phyloP scores from a whole-genome alignment of 148 eudicot species.

The Bassia scoparia region DNA sequence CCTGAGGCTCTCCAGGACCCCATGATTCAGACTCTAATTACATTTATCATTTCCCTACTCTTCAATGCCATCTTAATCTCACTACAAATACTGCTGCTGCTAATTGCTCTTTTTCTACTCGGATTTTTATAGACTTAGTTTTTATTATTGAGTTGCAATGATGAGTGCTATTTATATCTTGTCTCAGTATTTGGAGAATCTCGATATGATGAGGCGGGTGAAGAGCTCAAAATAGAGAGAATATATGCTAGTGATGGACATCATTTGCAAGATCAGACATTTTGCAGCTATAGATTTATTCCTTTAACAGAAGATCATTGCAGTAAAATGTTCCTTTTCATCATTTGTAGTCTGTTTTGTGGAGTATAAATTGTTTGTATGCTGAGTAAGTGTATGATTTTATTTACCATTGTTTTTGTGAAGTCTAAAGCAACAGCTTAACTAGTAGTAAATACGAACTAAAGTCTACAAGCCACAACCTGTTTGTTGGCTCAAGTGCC shows the following conservation, averaged over 20 bases:
- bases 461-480: background rate
- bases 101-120: too few relatives aligned
- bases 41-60: too few relatives aligned
- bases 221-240: constrained; percentile 20
- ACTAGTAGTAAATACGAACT: background rate
- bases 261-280: background rate
- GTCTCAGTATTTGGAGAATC: constrained; percentile 70
- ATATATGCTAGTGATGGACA: background rate
- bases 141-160: too few relatives aligned
- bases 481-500: too few relatives aligned
- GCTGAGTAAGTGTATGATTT: background rate
- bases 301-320: background rate
- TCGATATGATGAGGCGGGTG: constrained; percentile 64
- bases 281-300: background rate
- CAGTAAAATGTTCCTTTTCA: background rate
- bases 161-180: background rate
- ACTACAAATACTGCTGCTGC: too few relatives aligned
- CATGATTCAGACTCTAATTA: constrained; percentile 72
- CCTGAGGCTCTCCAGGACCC: constrained; percentile 99
- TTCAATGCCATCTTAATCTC: too few relatives aligned
- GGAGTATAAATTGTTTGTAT: background rate
- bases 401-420: background rate
- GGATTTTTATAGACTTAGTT: too few relatives aligned
- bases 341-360: background rate
- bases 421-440: background rate